Percentiles rank a stretch among this genome's conserved stretches.
Evolutionary conservation across 371 early-diverging fungal species (phyloP).

Genomic region (Circinella umbellata): DNA sequence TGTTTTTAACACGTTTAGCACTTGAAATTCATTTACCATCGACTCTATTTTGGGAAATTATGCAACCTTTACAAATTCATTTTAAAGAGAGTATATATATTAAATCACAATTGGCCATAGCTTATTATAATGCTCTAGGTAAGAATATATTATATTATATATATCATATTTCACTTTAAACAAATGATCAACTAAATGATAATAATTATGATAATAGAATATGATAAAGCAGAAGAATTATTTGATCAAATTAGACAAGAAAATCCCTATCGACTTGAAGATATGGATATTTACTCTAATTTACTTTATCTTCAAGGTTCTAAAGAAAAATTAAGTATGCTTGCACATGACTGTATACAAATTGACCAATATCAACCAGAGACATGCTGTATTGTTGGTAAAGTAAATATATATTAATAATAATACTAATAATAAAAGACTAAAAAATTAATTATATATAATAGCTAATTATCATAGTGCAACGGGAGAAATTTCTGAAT

Average conservation of each 20-base stretch:
- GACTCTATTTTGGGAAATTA: slow-evolving; percentile 23
- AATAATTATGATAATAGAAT: slow-evolving; percentile 54
- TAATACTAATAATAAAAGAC: not conserved
- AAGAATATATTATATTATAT: not conserved
- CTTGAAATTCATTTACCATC: slow-evolving; percentile 41
- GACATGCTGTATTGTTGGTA: slow-evolving; percentile 86
- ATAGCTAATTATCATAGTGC: slow-evolving; percentile 90
- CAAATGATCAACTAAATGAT: too few relatives aligned
- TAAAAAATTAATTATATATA: not conserved
- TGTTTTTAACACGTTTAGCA: slow-evolving; percentile 62
- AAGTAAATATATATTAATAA: not conserved
- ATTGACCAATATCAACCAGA: slow-evolving; percentile 89
- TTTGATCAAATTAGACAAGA: slow-evolving; percentile 73
- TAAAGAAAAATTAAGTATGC: slow-evolving; percentile 67
- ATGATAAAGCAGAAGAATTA: slow-evolving; percentile 65
- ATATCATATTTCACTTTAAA: slow-evolving; percentile 1
- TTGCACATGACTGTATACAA: slow-evolving; percentile 79
- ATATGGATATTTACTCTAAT: slow-evolving; percentile 90
- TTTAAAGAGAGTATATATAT: slow-evolving; percentile 68
- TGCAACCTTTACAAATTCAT: slow-evolving; percentile 33
- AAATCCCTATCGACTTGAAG: slow-evolving; percentile 83
- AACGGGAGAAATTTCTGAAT: slow-evolving; percentile 81
- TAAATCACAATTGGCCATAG: slow-evolving; percentile 62
- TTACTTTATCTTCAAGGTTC: slow-evolving; percentile 84
- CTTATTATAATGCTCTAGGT: slow-evolving; percentile 47